A percentile compares a stretch with the other conserved stretches of the same genome.
Evolutionary conservation across 208 protist genomes (phyloP).

Genomic region (Acanthamoeba lenticulata): DNA sequence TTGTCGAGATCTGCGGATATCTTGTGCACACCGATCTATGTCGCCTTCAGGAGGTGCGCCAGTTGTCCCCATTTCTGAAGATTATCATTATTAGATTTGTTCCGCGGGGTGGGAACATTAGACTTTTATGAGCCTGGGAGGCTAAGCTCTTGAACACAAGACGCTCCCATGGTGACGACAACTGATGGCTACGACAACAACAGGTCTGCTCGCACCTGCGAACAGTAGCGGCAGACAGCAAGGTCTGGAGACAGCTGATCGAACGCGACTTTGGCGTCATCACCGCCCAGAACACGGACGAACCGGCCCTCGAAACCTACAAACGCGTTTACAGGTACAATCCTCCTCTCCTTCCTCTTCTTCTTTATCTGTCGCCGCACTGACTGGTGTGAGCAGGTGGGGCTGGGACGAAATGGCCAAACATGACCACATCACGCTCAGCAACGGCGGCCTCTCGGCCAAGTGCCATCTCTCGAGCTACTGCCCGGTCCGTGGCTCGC

Average conservation of each 20-base stretch:
- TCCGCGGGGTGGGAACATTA: too few species aligned
- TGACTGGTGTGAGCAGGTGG: neutral
- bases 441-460: conserved; percentile 8
- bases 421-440: neutral
- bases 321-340: conserved; percentile 9
- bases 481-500: neutral
- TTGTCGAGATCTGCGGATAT: neutral
- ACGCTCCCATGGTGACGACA: too few species aligned
- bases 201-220: neutral
- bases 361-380: neutral
- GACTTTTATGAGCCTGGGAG: neutral
- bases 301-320: neutral
- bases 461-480: conserved; percentile 14
- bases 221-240: neutral
- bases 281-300: neutral
- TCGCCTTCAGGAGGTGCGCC: neutral
- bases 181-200: too few species aligned
- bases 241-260: neutral
- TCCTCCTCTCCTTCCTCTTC: neutral
- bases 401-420: neutral
- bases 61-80: neutral
- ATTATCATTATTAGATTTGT: neutral
- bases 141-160: too few species aligned
- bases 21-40: neutral
- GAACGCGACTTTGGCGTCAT: conserved; percentile 5